These are phyloP conservation scores for Excoecaria agallocha DNA, from an alignment of 345 rosid species.

Conservation along the genomic window DNA sequence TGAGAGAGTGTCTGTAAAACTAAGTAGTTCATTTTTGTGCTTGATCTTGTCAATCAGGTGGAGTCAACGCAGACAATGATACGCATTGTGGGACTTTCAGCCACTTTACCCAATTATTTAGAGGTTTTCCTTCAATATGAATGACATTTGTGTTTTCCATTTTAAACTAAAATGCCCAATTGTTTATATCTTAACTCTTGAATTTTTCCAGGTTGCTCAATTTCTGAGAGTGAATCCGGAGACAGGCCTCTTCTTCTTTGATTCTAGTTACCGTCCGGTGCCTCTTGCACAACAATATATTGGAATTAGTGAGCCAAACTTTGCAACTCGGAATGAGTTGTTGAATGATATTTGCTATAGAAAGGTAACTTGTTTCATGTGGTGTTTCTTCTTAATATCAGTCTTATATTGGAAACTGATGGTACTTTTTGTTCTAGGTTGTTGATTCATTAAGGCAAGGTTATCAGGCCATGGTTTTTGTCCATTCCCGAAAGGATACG, in stretches of 20 bases:
- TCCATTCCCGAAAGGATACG: slow-evolving; percentile 96
- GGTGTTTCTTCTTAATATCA: slow-evolving; percentile 14
- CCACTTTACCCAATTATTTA: slow-evolving; percentile 87
- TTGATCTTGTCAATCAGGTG: slow-evolving; percentile 52
- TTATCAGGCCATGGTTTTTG: slow-evolving; percentile 96
- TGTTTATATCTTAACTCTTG: not conserved
- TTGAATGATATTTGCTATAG: slow-evolving; percentile 90
- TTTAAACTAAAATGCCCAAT: not conserved
- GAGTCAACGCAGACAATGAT: slow-evolving; percentile 98
- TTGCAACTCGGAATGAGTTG: slow-evolving; percentile 72
- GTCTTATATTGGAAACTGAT: slow-evolving; percentile 22
- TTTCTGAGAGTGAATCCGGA: slow-evolving; percentile 91
- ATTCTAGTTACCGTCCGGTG: slow-evolving; percentile 97
- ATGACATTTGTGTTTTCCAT: slow-evolving; percentile 10
- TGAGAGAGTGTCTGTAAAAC: not conserved
- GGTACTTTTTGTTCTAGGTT: slow-evolving; percentile 47
- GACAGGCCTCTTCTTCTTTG: slow-evolving; percentile 90
- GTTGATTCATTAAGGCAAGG: slow-evolving; percentile 86
- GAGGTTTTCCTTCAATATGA: slow-evolving; percentile 51
- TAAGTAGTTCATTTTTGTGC: not conserved
- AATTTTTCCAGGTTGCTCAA: slow-evolving; percentile 73
- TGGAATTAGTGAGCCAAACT: slow-evolving; percentile 93
- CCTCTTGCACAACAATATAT: slow-evolving; percentile 98
- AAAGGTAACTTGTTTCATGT: slow-evolving; percentile 51
- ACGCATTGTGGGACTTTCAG: slow-evolving; percentile 98